Evolutionary conservation across 106 monocot species (phyloP).

Genomic region (Dioscorea dumetorum): DNA sequence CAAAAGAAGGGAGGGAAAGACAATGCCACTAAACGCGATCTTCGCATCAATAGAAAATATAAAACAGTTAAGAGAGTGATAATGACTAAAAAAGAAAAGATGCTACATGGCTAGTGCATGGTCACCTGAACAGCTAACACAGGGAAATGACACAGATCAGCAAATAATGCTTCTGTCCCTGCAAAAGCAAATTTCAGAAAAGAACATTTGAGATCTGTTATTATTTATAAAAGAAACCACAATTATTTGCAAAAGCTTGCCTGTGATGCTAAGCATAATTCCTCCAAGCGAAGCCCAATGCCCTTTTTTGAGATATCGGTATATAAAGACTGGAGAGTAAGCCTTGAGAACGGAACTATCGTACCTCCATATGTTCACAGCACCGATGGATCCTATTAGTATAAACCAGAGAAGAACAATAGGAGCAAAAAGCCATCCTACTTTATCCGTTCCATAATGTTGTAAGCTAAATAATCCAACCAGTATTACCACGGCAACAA

Average conservation of each 20-base stretch:
- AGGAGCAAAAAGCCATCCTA: slow-evolving; percentile 90
- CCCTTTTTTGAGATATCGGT: slow-evolving; percentile 54
- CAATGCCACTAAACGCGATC: slow-evolving; percentile 72
- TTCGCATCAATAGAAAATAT: slow-evolving; percentile 14
- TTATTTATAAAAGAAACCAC: neutral
- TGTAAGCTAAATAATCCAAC: slow-evolving; percentile 72
- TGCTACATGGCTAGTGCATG: neutral
- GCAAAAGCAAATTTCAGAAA: slow-evolving; percentile 6
- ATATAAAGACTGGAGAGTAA: slow-evolving; percentile 71
- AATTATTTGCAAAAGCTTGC: slow-evolving; percentile 14
- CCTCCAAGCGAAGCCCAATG: slow-evolving; percentile 87
- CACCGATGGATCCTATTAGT: slow-evolving; percentile 73
- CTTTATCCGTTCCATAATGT: slow-evolving; percentile 73
- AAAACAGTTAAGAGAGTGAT: neutral
- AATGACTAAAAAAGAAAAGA: neutral
- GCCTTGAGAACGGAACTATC: slow-evolving; percentile 71
- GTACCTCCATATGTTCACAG: slow-evolving; percentile 73
- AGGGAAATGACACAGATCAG: slow-evolving; percentile 63
- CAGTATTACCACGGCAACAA: slow-evolving; percentile 81
- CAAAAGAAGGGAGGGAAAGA: slow-evolving; percentile 84
- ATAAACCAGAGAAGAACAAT: slow-evolving; percentile 85
- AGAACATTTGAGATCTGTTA: neutral
- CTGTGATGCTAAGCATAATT: slow-evolving; percentile 91
- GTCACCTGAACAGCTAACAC: slow-evolving; percentile 53
- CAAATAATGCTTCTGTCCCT: slow-evolving; percentile 68